Evolutionary conservation across 495 filamentous ascomycete species (phyloP).

Genomic region (Penicillium steckii): DNA sequence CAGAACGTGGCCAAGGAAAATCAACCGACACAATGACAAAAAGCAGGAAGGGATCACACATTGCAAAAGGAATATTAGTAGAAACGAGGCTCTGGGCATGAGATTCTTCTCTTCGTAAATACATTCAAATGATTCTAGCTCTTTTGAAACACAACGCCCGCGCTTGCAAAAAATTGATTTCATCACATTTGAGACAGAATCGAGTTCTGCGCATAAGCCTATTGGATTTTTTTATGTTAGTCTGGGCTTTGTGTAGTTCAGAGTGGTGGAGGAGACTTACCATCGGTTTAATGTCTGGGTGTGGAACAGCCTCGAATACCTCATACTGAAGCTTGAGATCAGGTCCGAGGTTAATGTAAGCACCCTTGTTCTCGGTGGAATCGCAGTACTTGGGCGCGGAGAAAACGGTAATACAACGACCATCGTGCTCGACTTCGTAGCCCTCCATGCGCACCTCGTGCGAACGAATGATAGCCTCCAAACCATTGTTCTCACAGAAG

Average conservation of each 20-base stretch:
- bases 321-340: constrained; percentile 88
- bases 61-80: neutral
- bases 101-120: constrained; percentile 8
- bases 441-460: constrained; percentile 98
- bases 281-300: constrained; percentile 95
- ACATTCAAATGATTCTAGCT: constrained; percentile 16
- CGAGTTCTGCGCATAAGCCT: constrained; percentile 82
- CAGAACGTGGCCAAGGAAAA: neutral
- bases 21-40: no score
- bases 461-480: constrained; percentile 92
- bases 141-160: constrained; percentile 21
- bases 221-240: constrained; percentile 23
- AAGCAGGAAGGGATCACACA: neutral
- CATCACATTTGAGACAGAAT: constrained; percentile 66
- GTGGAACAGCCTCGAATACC: constrained; percentile 93
- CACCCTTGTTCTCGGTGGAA: constrained; percentile 94
- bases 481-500: constrained; percentile 93
- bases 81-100: neutral
- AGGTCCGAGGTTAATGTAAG: constrained; percentile 95
- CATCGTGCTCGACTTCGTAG: constrained; percentile 96
- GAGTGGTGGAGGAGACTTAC: constrained; percentile 44
- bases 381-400: constrained; percentile 98
- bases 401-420: constrained; percentile 98
- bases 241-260: neutral
- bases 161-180: constrained; percentile 25